These are phyloP conservation scores for Aspergillus aculeatinus DNA, from an alignment of 2,329 filamentous ascomycete genomes.

Conservation along the genomic window DNA sequence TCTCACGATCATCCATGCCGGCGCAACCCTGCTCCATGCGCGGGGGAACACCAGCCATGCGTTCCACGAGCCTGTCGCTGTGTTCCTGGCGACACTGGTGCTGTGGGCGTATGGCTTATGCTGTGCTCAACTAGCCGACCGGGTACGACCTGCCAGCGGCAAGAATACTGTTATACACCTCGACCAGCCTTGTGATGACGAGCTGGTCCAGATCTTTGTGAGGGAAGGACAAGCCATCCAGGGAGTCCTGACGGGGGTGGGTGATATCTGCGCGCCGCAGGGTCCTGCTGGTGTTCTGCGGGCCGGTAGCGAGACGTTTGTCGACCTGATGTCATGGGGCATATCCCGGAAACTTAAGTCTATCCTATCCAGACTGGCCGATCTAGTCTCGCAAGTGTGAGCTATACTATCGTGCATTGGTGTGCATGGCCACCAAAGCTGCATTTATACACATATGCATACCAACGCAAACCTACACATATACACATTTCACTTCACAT, in stretches of 20 bases:
- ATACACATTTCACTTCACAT: too few species aligned
- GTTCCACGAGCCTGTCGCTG: constrained; percentile 50
- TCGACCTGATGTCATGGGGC: constrained; percentile 36
- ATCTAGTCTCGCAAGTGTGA: constrained; percentile 16
- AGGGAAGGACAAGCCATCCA: constrained; percentile 51
- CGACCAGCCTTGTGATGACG: constrained; percentile 58
- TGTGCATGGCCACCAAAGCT: too few species aligned
- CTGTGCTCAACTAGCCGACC: constrained; percentile 32
- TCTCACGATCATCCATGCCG: constrained; percentile 56
- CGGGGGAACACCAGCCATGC: constrained; percentile 50
- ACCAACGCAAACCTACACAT: not conserved
- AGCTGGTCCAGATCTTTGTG: constrained; percentile 58
- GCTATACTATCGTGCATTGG: too few species aligned
- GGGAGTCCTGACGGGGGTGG: constrained; percentile 54
- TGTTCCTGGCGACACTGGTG: constrained; percentile 48
- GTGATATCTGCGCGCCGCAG: constrained; percentile 46
- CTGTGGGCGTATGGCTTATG: constrained; percentile 50
- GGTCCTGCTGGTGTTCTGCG: constrained; percentile 41
- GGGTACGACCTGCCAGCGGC: constrained; percentile 15
- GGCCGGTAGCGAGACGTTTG: constrained; percentile 42
- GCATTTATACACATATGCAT: not conserved
- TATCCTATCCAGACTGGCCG: constrained; percentile 34
- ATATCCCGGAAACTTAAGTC: constrained; percentile 34
- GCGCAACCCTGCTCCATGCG: constrained; percentile 54
- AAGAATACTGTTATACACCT: constrained; percentile 50